phyloP scores from a whole-genome alignment of 1,284 basidiomycete genomes.

The Agroathelia rolfsii region DNA sequence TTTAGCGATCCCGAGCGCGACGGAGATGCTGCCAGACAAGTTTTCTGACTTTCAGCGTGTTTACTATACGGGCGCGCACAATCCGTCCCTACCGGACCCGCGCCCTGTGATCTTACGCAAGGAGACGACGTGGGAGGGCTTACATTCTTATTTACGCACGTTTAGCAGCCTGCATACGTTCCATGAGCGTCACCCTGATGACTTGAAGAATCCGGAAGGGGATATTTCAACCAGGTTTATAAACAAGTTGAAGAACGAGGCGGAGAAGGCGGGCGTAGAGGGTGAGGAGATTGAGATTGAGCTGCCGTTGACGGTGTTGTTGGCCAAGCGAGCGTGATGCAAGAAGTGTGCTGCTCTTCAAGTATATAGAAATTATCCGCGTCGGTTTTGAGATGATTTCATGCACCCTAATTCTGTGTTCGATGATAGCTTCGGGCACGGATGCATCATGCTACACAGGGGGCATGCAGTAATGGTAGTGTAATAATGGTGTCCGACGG shows the following conservation, averaged over 20 bases:
- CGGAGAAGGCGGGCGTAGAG: constrained; percentile 25
- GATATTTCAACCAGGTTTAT: constrained; percentile 60
- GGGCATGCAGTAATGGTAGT: no score
- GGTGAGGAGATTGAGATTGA: constrained; percentile 43
- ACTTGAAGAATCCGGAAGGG: constrained; percentile 36
- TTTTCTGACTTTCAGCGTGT: constrained; percentile 36
- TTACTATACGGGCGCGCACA: constrained; percentile 41
- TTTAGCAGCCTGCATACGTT: constrained; percentile 67
- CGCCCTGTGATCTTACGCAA: constrained; percentile 53
- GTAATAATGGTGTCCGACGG: no score
- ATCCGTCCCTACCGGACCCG: constrained; percentile 32
- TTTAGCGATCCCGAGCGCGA: constrained; percentile 55
- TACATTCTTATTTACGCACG: constrained; percentile 65
- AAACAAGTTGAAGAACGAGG: constrained; percentile 35
- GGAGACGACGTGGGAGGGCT: constrained; percentile 50
- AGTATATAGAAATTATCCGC: no score
- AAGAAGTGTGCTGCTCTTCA: no score
- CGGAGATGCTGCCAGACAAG: constrained; percentile 22
- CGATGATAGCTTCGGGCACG: no score
- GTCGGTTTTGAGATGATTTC: no score
- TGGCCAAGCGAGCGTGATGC: constrained; percentile 32
- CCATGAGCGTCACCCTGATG: constrained; percentile 54
- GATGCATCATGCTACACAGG: no score
- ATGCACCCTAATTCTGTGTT: no score
- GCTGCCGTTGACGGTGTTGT: constrained; percentile 63